Percentiles rank a stretch among this genome's conserved stretches.
These are phyloP conservation scores for Microcos paniculata DNA, from an alignment of 345 rosid species.

Conservation along the genomic window DNA sequence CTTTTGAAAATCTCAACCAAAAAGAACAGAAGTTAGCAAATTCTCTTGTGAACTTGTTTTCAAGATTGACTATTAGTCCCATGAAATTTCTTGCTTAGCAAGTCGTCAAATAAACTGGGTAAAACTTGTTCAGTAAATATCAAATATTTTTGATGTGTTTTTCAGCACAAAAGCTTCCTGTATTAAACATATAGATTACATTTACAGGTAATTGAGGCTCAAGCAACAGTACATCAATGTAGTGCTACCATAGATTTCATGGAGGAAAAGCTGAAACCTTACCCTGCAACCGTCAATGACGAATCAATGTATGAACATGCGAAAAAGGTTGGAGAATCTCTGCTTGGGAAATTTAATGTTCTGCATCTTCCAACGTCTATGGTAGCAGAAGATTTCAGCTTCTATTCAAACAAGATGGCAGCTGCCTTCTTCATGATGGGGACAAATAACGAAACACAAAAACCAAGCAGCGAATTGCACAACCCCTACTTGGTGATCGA, in stretches of 20 bases:
- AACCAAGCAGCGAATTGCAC: slow-evolving; percentile 22
- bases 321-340: slow-evolving; percentile 35
- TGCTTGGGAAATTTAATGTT: slow-evolving; percentile 51
- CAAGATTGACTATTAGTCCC: too few relatives aligned
- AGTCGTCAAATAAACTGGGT: neutral
- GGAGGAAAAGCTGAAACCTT: slow-evolving; percentile 39
- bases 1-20: neutral
- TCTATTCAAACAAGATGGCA: slow-evolving; percentile 43
- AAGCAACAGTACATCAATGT: slow-evolving; percentile 51
- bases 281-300: slow-evolving; percentile 49
- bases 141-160: neutral
- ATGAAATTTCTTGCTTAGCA: too few relatives aligned
- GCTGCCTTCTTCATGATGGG: slow-evolving; percentile 48
- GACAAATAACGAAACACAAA: slow-evolving; percentile 21
- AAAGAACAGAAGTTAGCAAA: neutral
- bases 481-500: slow-evolving; percentile 43
- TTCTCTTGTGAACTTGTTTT: too few relatives aligned
- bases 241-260: slow-evolving; percentile 46
- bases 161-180: too few relatives aligned
- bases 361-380: slow-evolving; percentile 24
- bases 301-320: slow-evolving; percentile 43
- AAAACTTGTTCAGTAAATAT: neutral
- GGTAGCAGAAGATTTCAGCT: slow-evolving; percentile 73
- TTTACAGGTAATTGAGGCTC: slow-evolving; percentile 41
- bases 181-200: neutral